Conservation (phyloP, 2,329 filamentous ascomycete genomes). For the Davidsoniella australis region DNA sequence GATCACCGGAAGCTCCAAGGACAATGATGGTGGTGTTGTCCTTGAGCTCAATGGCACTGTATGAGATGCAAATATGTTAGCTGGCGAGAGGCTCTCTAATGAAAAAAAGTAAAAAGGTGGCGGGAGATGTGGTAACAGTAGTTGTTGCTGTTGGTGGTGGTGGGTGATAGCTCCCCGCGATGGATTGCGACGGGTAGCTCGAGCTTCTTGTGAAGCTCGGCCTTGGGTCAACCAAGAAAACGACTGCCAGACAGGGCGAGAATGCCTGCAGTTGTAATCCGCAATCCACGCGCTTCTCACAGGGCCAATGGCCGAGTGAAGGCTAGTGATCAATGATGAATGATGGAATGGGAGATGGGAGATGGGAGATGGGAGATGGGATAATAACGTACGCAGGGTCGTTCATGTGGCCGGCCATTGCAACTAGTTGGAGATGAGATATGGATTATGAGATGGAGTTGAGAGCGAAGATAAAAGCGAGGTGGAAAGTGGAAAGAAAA, state of each 20-base stretch:
- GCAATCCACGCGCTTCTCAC: not conserved
- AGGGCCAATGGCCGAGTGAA: not conserved
- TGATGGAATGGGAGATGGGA: constrained; percentile 10
- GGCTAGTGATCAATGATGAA: constrained; percentile 5
- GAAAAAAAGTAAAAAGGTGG: not conserved
- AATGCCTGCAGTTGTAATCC: constrained; percentile 3
- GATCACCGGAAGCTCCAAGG: constrained; percentile 87
- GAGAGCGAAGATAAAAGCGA: constrained; percentile 1
- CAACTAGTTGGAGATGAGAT: not conserved
- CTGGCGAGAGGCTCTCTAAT: not conserved
- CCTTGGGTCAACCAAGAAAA: not conserved
- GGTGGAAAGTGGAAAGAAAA: constrained; percentile 5
- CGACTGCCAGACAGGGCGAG: constrained; percentile 5
- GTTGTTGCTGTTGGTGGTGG: not conserved
- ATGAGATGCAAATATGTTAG: not conserved
- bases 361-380: not conserved
- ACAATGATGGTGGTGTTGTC: constrained; percentile 96
- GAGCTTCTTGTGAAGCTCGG: constrained; percentile 6
- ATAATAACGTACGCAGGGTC: constrained; percentile 12
- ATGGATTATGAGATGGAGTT: not conserved
- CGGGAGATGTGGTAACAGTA: not conserved
- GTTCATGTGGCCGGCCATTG: constrained; percentile 13
- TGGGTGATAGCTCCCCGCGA: constrained; percentile 5
- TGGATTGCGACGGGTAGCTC: constrained; percentile 10
- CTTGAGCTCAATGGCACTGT: constrained; percentile 83